A percentile compares a stretch with the other conserved stretches of the same genome.
These are phyloP conservation scores for Apiospora aurea DNA, from an alignment of 2,329 filamentous ascomycete species.

Conservation along the genomic window DNA sequence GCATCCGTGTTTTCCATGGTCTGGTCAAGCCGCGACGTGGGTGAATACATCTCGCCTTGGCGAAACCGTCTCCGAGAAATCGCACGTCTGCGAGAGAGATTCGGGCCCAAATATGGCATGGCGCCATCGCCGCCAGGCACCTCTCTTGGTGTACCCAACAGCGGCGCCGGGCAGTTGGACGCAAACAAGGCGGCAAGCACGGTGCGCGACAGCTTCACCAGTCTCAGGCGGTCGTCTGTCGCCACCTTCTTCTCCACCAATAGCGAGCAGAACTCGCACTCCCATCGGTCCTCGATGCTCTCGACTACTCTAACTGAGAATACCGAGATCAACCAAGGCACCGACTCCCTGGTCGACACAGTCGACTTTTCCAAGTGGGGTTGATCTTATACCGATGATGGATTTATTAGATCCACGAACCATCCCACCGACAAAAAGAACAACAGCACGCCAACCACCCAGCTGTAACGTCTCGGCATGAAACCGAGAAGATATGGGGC, in stretches of 20 bases:
- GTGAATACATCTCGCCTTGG: slow-evolving; percentile 90
- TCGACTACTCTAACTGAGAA: slow-evolving; percentile 61
- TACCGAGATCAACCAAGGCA: slow-evolving; percentile 53
- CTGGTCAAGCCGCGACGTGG: slow-evolving; percentile 80
- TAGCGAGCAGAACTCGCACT: slow-evolving; percentile 58
- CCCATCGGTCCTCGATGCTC: slow-evolving; percentile 66
- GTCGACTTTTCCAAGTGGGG: slow-evolving; percentile 60
- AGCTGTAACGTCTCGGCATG: slow-evolving; percentile 27
- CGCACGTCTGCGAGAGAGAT: slow-evolving; percentile 77
- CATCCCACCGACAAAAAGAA: background rate
- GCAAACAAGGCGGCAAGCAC: slow-evolving; percentile 53
- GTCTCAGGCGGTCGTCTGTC: slow-evolving; percentile 67
- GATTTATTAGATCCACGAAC: background rate
- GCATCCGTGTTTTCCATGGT: slow-evolving; percentile 92
- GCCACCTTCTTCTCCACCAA: slow-evolving; percentile 68
- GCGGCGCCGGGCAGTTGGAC: slow-evolving; percentile 41
- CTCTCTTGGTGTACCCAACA: slow-evolving; percentile 42
- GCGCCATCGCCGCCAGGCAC: slow-evolving; percentile 42
- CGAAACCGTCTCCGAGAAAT: slow-evolving; percentile 86
- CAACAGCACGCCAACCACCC: background rate
- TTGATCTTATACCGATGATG: slow-evolving; percentile 30
- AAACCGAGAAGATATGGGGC: slow-evolving; percentile 41
- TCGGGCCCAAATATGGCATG: slow-evolving; percentile 46
- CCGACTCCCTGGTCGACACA: slow-evolving; percentile 52
- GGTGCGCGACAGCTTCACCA: slow-evolving; percentile 67